phyloP scores from a whole-genome alignment of 2,329 filamentous ascomycete genomes.

The Phaeosphaeria sp. region DNA sequence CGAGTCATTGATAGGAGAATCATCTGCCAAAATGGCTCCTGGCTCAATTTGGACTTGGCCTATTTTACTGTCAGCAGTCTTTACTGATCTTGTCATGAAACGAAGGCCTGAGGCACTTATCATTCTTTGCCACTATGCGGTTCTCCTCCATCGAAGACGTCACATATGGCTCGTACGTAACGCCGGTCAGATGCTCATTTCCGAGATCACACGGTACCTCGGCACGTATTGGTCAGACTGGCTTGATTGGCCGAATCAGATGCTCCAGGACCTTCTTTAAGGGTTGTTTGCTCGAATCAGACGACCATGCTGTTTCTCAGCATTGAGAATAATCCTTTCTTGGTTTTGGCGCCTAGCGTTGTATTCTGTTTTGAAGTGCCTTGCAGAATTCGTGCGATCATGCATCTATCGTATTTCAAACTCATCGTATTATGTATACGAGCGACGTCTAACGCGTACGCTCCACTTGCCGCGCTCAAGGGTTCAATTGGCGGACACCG shows the following conservation, averaged over 20 bases:
- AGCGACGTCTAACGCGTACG: background rate
- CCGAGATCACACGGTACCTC: conserved; percentile 17
- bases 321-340: background rate
- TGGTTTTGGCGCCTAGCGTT: background rate
- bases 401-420: background rate
- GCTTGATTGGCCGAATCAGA: conserved; percentile 28
- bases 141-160: conserved; percentile 23
- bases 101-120: conserved; percentile 27
- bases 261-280: conserved; percentile 6
- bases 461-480: background rate
- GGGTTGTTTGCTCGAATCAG: background rate
- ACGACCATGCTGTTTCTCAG: background rate
- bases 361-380: background rate
- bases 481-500: background rate
- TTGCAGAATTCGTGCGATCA: background rate
- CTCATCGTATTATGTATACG: background rate
- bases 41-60: conserved; percentile 26
- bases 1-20: background rate
- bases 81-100: conserved; percentile 22
- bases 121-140: conserved; percentile 27
- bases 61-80: conserved; percentile 20
- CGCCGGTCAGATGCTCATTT: conserved; percentile 21
- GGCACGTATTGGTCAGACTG: conserved; percentile 25
- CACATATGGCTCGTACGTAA: conserved; percentile 22
- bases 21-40: background rate